Evolutionary conservation across 495 filamentous ascomycete genomes (phyloP).

Genomic region (Talaromyces stipitatus): DNA sequence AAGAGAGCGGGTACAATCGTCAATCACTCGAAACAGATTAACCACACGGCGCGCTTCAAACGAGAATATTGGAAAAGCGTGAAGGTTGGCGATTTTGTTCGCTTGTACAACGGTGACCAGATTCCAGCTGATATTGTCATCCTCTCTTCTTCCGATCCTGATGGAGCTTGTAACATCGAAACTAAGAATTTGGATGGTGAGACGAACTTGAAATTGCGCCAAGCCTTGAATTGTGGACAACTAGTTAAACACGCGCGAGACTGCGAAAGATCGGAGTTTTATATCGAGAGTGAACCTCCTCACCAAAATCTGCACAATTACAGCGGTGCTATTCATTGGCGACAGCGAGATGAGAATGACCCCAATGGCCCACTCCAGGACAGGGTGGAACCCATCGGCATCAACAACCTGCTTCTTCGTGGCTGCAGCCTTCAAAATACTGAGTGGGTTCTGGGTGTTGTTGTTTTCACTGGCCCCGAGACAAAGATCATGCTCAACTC

Average conservation of each 20-base stretch:
- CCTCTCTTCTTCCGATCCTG: slow-evolving; percentile 88
- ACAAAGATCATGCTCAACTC: slow-evolving; percentile 99
- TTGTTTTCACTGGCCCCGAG: slow-evolving; percentile 92
- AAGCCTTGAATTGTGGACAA: slow-evolving; percentile 79
- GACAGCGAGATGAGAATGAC: slow-evolving; percentile 57
- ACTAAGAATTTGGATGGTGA: slow-evolving; percentile 98
- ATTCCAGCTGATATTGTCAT: slow-evolving; percentile 94
- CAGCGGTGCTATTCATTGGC: slow-evolving; percentile 82
- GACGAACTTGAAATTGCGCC: slow-evolving; percentile 94
- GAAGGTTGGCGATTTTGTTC: slow-evolving; percentile 93
- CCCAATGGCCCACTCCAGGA: slow-evolving; percentile 52
- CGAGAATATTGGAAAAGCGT: slow-evolving; percentile 93
- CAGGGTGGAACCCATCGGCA: slow-evolving; percentile 88
- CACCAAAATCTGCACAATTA: slow-evolving; percentile 93
- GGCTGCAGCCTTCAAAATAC: slow-evolving; percentile 93
- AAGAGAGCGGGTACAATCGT: slow-evolving; percentile 59
- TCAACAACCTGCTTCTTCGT: slow-evolving; percentile 91
- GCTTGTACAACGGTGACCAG: slow-evolving; percentile 92
- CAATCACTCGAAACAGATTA: slow-evolving; percentile 48
- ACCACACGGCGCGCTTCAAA: slow-evolving; percentile 71
- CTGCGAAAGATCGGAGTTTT: slow-evolving; percentile 81
- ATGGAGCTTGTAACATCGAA: slow-evolving; percentile 95
- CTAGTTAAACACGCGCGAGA: slow-evolving; percentile 81
- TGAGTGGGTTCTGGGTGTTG: slow-evolving; percentile 93
- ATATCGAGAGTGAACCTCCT: slow-evolving; percentile 84